Evolutionary conservation across 805 yeast genomes (phyloP).

Genomic region (Candida vartiovaarae): DNA sequence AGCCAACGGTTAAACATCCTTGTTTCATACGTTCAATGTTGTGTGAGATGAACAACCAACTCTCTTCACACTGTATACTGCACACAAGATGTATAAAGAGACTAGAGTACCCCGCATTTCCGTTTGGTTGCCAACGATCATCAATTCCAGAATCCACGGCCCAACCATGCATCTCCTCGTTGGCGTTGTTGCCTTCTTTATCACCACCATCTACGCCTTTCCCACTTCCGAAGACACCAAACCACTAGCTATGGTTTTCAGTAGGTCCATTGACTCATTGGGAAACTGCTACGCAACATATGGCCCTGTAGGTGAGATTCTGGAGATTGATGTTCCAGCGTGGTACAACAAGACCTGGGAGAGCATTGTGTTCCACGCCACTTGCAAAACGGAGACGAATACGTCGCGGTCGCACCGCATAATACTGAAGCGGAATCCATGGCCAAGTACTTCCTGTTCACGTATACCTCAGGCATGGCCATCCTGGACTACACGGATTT

Average conservation of each 20-base stretch:
- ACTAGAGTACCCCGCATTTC: no score
- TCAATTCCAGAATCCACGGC: no score
- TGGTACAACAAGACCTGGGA: neutral
- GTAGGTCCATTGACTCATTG: no score
- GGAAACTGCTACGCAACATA: neutral
- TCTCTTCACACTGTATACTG: no score
- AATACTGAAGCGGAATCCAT: neutral
- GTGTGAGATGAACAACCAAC: no score
- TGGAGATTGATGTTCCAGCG: neutral
- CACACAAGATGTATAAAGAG: no score
- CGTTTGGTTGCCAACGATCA: no score
- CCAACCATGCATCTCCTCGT: no score
- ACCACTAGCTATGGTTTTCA: neutral
- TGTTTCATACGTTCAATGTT: no score
- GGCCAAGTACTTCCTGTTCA: slow-evolving; percentile 1
- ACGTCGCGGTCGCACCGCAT: neutral
- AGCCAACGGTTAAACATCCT: no score
- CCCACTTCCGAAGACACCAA: neutral
- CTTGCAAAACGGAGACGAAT: neutral
- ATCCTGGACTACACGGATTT: neutral
- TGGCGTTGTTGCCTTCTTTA: no score
- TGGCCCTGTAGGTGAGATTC: neutral
- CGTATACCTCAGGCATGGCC: neutral
- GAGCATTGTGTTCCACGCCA: neutral
- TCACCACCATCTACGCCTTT: no score